A percentile compares a stretch with the other conserved stretches of the same genome.
Conservation (phyloP, 148 eudicot species). For the Camellia granthamiana region DNA sequence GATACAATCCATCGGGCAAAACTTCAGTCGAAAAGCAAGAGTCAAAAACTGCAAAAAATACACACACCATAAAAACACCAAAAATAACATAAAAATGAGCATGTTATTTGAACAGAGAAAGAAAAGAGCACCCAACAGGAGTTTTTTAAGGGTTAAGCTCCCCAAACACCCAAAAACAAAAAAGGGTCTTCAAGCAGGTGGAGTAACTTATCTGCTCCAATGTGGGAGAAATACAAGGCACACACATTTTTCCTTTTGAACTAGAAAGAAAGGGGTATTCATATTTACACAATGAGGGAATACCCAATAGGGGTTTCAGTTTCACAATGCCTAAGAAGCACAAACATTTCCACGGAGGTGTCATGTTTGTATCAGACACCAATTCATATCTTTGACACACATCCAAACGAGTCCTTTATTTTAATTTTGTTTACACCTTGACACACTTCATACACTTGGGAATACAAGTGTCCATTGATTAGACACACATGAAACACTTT, state of each 20-base stretch:
- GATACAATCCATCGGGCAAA: slow-evolving; percentile 82
- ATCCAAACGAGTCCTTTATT: too few relatives aligned
- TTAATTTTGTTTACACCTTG: too few relatives aligned
- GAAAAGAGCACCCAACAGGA: not conserved
- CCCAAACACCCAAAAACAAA: not conserved
- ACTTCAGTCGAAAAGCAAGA: slow-evolving; percentile 98
- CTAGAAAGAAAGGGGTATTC: not conserved
- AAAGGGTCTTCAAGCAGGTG: not conserved
- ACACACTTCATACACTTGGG: too few relatives aligned
- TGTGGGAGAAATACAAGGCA: too few relatives aligned
- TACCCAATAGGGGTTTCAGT: not conserved
- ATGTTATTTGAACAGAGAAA: not conserved
- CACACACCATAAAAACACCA: slow-evolving; percentile 1
- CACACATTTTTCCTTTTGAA: not conserved
- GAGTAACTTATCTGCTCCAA: not conserved
- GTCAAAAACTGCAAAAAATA: slow-evolving; percentile 79
- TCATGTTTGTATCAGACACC: too few relatives aligned
- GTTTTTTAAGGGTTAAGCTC: not conserved
- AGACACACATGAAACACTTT: too few relatives aligned
- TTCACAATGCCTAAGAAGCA: too few relatives aligned
- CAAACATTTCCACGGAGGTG: too few relatives aligned
- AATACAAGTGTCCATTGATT: too few relatives aligned
- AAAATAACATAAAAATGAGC: not conserved
- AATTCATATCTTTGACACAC: too few relatives aligned
- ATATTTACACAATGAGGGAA: not conserved